Base-by-base conservation (phyloP, 306 rosid genomes). In the Lathyrus tuberosus region DNA sequence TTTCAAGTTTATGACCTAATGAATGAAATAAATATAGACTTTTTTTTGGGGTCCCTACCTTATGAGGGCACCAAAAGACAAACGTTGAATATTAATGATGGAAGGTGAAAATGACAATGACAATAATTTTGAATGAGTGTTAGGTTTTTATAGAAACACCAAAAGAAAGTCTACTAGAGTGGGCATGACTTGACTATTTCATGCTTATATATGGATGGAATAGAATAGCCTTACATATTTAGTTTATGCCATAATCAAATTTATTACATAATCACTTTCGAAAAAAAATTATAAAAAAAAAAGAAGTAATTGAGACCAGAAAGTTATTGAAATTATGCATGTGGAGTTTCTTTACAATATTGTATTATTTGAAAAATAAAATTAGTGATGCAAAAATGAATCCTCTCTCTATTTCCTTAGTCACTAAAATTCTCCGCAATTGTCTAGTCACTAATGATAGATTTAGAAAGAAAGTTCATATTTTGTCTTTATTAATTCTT, bases 161-260 rank as follows among this genome's bases (percentile, higher is more conserved):
- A 24, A 24, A 26, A 15, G 22, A 75, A 80, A 85, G 96, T 86
- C 88, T 14, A 75, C 28, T 15, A 42, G 74, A 49, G 81, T 74
- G 73, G 86, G 86, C 86, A 81, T 57, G 62, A 75, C 30, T 65
- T 86, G 92, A 86, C 84, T 72, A 71, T 59, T 63, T 17, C 26
- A 37, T 22, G 38, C 62, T 38, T 62, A 61, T 62, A 17, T 62
- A 20, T 40, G 43, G 11, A 37, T 62, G 48, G 48, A 38, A 18
- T 10, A 4, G 48, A 61, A 38, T 10, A 38, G 11, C 10, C 28
- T 5, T 37, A 22, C 15, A 20, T 15, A 47, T 12, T 62, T 38
- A 16, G 12, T 28, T 28, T 28, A 1, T 3, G 5, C 63, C 41
- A 28, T 57, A 57, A 57, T 57, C 12, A 57, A 57, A 28, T 28